A percentile compares a stretch with the other conserved stretches of the same genome.
Conservation (phyloP, 2,329 filamentous ascomycete species). For the Exophiala viscosa region DNA sequence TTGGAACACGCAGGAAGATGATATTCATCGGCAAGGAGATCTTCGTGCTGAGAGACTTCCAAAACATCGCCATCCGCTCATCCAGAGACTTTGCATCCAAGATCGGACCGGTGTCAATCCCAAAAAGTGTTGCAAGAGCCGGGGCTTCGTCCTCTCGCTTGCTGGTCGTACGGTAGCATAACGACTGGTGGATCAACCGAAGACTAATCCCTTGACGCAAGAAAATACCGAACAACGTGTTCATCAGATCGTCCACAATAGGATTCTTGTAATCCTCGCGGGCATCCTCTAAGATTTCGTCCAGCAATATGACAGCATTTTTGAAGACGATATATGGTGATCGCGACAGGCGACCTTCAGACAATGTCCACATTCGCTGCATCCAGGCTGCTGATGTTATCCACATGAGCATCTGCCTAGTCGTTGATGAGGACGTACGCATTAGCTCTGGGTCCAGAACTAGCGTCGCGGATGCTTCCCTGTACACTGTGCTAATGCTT, state of each 20-base stretch:
- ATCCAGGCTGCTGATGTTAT: constrained; percentile 9
- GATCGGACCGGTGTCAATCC: neutral
- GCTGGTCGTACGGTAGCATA: constrained; percentile 6
- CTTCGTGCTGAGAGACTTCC: constrained; percentile 2
- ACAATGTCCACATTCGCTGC: constrained; percentile 12
- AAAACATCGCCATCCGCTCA: constrained; percentile 14
- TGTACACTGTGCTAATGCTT: constrained; percentile 10
- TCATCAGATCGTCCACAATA: neutral
- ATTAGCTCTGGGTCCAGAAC: constrained; percentile 7
- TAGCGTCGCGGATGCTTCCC: constrained; percentile 1
- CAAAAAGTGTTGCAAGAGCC: constrained; percentile 5
- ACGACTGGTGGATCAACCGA: constrained; percentile 1
- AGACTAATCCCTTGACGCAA: neutral
- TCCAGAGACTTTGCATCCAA: constrained; percentile 1
- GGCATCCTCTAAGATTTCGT: neutral
- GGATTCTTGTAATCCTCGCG: neutral
- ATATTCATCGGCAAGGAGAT: constrained; percentile 8
- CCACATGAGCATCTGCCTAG: constrained; percentile 2
- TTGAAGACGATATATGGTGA: neutral
- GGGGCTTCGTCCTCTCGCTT: constrained; percentile 4
- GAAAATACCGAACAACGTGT: neutral
- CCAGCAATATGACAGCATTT: neutral
- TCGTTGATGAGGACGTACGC: neutral
- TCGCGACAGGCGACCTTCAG: constrained; percentile 5
- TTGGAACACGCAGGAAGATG: constrained; percentile 2